phyloP scores from a whole-genome alignment of 2,329 filamentous ascomycete species.

The Sarocladium kiliense region DNA sequence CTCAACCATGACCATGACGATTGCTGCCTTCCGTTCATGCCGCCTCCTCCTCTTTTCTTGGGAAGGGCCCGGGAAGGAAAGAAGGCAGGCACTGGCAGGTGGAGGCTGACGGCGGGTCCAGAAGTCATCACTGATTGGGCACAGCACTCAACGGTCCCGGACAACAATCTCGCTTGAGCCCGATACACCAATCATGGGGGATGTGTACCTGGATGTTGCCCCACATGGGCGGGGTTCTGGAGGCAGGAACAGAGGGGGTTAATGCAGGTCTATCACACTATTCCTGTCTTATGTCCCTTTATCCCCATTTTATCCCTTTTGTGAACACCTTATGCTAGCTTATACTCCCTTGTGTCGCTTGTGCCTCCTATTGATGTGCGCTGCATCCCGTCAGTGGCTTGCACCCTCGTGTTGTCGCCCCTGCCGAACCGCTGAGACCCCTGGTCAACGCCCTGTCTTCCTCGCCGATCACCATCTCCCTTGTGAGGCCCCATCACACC shows the following conservation, averaged over 20 bases:
- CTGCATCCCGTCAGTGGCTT: background rate
- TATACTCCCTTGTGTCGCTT: background rate
- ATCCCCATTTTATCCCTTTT: background rate
- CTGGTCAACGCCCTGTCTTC: background rate
- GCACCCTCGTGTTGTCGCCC: background rate
- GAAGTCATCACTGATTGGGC: background rate
- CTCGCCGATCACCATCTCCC: constrained; percentile 2
- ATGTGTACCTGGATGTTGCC: background rate
- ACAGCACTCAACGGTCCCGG: background rate
- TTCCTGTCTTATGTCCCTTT: background rate
- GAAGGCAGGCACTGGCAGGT: background rate
- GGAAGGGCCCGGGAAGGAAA: no score
- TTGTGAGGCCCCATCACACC: background rate
- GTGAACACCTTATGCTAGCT: background rate
- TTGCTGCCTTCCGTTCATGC: background rate
- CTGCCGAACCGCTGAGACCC: constrained; percentile 1
- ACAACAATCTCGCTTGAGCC: background rate
- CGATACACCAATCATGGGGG: constrained; percentile 3
- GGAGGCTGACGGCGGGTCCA: background rate
- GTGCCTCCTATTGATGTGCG: background rate
- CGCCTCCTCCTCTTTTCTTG: background rate
- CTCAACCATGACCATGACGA: background rate
- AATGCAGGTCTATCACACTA: constrained; percentile 1
- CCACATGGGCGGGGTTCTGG: background rate
- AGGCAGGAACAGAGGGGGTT: background rate